A percentile compares a stretch with the other conserved stretches of the same genome.
Evolutionary conservation across 2,329 filamentous ascomycete species (phyloP).

Genomic region (Aspergillus novofumigatus): DNA sequence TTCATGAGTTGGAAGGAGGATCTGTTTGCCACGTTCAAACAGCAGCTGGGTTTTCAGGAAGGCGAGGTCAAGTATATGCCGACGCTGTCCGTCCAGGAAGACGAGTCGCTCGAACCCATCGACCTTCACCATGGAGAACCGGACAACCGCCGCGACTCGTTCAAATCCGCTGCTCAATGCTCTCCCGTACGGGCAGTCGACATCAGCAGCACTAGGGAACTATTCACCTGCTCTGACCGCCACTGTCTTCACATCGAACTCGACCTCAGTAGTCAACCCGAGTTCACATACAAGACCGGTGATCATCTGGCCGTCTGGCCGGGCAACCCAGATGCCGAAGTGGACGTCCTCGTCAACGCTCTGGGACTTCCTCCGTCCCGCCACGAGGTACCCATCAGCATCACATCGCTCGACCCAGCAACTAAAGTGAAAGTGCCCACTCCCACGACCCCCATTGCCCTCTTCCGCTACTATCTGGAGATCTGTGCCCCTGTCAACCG

Average conservation of each 20-base stretch:
- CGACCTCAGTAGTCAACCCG: constrained; percentile 70
- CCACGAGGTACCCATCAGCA: constrained; percentile 50
- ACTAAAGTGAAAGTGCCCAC: constrained; percentile 82
- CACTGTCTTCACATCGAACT: constrained; percentile 91
- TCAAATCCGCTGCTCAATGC: constrained; percentile 47
- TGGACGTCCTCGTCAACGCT: background rate
- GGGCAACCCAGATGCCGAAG: constrained; percentile 79
- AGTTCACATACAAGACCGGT: constrained; percentile 85
- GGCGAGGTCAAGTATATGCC: constrained; percentile 87
- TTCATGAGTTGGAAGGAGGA: constrained; percentile 95
- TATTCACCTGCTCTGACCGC: constrained; percentile 74
- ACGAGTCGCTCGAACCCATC: constrained; percentile 64
- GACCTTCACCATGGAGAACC: constrained; percentile 86
- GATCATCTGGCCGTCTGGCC: constrained; percentile 93
- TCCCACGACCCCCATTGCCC: constrained; percentile 82
- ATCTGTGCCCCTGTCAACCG: constrained; percentile 89
- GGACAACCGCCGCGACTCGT: constrained; percentile 66
- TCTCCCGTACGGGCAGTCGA: constrained; percentile 79
- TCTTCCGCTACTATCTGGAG: constrained; percentile 86
- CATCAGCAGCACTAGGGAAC: constrained; percentile 74
- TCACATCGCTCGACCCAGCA: constrained; percentile 55
- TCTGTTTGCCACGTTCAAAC: constrained; percentile 76
- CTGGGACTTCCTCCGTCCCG: constrained; percentile 11
- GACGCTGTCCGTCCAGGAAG: constrained; percentile 69
- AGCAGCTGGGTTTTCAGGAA: constrained; percentile 78